Percentiles rank a stretch among this genome's conserved stretches.
Evolutionary conservation across 345 rosid genomes (phyloP).

Genomic region (Melastoma malabathricum): DNA sequence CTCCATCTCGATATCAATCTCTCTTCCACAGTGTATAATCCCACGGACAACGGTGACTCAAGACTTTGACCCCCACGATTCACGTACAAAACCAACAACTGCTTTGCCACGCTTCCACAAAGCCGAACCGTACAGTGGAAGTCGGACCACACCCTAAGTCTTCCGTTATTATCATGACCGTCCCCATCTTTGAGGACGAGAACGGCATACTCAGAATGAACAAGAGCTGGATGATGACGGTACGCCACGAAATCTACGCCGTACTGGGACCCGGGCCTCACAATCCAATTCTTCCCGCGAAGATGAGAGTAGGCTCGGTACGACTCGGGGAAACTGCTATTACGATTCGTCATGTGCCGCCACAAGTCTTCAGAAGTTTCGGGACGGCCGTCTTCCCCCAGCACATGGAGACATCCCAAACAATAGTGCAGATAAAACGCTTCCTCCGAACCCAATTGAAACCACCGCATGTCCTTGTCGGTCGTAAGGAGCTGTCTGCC

Average conservation of each 20-base stretch:
- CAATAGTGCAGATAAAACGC: constrained; percentile 46
- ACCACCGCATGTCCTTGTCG: constrained; percentile 56
- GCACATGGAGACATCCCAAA: constrained; percentile 48
- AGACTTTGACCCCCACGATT: constrained; percentile 20
- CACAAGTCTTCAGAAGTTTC: constrained; percentile 30
- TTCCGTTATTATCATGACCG: constrained; percentile 13
- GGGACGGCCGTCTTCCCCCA: constrained; percentile 16
- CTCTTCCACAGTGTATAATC: constrained; percentile 37
- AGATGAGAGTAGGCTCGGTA: constrained; percentile 66
- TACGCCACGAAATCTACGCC: constrained; percentile 78
- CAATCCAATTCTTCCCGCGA: constrained; percentile 57
- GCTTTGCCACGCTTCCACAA: constrained; percentile 68
- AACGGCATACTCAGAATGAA: constrained; percentile 64
- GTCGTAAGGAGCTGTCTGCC: constrained; percentile 41
- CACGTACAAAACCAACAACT: constrained; percentile 34
- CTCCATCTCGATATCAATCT: constrained; percentile 50
- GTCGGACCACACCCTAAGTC: constrained; percentile 62
- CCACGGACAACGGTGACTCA: constrained; percentile 26
- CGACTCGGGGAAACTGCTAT: constrained; percentile 28
- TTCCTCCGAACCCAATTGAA: constrained; percentile 69
- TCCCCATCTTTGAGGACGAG: constrained; percentile 36
- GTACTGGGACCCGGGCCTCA: constrained; percentile 58
- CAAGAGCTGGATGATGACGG: constrained; percentile 61
- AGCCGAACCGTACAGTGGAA: constrained; percentile 45
- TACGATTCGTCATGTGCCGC: constrained; percentile 35